Evolutionary conservation across 345 rosid species (phyloP), one percentile per base, ranked within the genome.

Genomic region (Dimocarpus longan): DNA sequence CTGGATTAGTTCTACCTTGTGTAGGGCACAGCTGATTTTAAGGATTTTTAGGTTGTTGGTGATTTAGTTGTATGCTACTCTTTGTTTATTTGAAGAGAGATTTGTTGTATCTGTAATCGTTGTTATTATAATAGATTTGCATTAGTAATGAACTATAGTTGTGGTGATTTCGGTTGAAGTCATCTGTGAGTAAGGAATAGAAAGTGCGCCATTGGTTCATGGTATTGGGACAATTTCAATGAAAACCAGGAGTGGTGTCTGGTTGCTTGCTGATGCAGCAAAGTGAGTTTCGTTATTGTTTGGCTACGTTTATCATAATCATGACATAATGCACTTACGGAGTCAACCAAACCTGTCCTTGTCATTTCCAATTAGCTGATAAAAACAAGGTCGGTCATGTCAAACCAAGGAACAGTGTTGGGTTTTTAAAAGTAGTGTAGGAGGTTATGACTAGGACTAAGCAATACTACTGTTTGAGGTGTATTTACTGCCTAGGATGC

Each of bases 21-120:
- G 56, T 84, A 78, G 84, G 83, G 66, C 67, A 68, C 67, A 68
- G 56, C 52, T 81, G 66, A 76, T 70, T 71, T 80, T 50, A 67
- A 78, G 84, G 59, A 72, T 67, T 72, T 76, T 79, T 82, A 79
- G 82, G 70, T 50, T 65, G 37, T 46, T 24, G 84, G 87, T 84
- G 80, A 52, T 78, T 60, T 57, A 57, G 84, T 66, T 69, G 75
- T 66, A 80, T 76, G 80, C 70, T 71, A 72, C 84, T 76, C 10
- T 63, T 71, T 52, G 57, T 79, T 65, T 75, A 73, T 79, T 82
- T 74, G 64, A 39, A 21, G 59, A 57, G 71, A 71, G 81, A 79
- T 79, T 77, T 79, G 78, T 2, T 32, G 68, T 77, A 73, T 76
- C 57, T 75, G 79, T 82, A 80, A 78, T 80, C 74, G 43, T 32